Percentiles rank a stretch among this genome's conserved stretches.
phyloP scores from a whole-genome alignment of 2,329 filamentous ascomycete genomes.

The Epichloe baconii region DNA sequence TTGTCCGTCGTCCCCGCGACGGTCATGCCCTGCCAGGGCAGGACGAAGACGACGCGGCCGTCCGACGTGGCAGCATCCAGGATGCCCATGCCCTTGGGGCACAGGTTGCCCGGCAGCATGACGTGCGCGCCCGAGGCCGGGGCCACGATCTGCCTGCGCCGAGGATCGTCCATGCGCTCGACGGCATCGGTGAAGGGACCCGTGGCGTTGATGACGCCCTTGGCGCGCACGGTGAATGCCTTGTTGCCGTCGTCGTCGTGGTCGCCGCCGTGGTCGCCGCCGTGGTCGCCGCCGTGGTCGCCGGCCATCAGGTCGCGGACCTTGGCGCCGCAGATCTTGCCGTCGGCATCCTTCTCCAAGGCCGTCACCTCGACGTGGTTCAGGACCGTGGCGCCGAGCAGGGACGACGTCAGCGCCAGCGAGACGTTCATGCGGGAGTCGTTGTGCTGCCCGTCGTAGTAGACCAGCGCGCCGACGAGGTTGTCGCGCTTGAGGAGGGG shows the following conservation, averaged over 20 bases:
- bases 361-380: conserved; percentile 71
- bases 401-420: conserved; percentile 63
- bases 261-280: background rate
- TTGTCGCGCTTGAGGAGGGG: conserved; percentile 64
- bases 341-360: conserved; percentile 56
- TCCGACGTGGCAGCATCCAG: conserved; percentile 73
- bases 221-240: conserved; percentile 57
- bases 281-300: conserved; percentile 38
- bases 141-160: conserved; percentile 58
- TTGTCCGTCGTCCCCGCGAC: conserved; percentile 75
- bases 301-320: conserved; percentile 44
- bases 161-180: conserved; percentile 65
- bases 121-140: conserved; percentile 75
- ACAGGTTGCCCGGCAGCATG: conserved; percentile 67
- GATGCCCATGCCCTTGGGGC: conserved; percentile 67
- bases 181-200: conserved; percentile 72
- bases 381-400: conserved; percentile 68
- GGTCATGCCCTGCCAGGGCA: conserved; percentile 78
- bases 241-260: conserved; percentile 36
- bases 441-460: conserved; percentile 81
- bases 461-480: conserved; percentile 66
- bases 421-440: conserved; percentile 82
- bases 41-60: conserved; percentile 77
- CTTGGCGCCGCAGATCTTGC: conserved; percentile 55
- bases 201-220: conserved; percentile 73